Conservation (phyloP, 1,284 basidiomycete genomes). For the Naganishia sp. region DNA sequence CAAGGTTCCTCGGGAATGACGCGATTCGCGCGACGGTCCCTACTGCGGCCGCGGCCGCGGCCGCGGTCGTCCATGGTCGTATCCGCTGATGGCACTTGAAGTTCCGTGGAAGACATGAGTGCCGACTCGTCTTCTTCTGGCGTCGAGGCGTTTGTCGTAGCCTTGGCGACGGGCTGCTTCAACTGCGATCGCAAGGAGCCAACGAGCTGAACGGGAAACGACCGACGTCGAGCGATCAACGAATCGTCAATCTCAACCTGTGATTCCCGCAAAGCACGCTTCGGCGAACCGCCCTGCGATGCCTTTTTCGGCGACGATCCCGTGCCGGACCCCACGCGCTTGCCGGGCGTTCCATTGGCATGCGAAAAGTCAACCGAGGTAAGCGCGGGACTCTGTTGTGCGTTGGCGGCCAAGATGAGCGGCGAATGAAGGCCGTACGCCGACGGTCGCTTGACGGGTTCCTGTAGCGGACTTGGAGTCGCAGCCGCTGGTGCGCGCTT, state of each 20-base stretch:
- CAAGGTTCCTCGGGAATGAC: slow-evolving; percentile 7
- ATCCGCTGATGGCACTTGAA: not conserved
- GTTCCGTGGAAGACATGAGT: slow-evolving; percentile 25
- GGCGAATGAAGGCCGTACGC: slow-evolving; percentile 34
- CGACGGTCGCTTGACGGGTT: slow-evolving; percentile 16
- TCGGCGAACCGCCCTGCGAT: slow-evolving; percentile 11
- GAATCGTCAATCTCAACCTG: slow-evolving; percentile 7
- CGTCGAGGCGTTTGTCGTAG: not conserved
- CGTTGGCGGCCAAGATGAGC: slow-evolving; percentile 30
- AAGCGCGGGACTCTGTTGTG: slow-evolving; percentile 17
- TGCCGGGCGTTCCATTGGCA: slow-evolving; percentile 21
- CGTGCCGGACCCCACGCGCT: not conserved
- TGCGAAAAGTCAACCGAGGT: slow-evolving; percentile 30
- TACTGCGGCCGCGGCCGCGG: slow-evolving; percentile 27
- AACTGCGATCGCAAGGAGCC: slow-evolving; percentile 18
- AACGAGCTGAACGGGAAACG: slow-evolving; percentile 28
- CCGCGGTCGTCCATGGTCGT: not conserved
- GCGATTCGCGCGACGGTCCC: slow-evolving; percentile 13
- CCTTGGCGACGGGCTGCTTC: not conserved
- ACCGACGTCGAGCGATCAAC: slow-evolving; percentile 20
- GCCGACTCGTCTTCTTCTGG: slow-evolving; percentile 1
- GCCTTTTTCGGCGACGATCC: slow-evolving; percentile 3
- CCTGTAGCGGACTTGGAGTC: slow-evolving; percentile 17
- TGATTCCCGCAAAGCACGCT: not conserved
- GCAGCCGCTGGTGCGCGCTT: not conserved